phyloP scores from a whole-genome alignment of 169 alveolate genomes.

The Plasmodium cynomolgi region DNA sequence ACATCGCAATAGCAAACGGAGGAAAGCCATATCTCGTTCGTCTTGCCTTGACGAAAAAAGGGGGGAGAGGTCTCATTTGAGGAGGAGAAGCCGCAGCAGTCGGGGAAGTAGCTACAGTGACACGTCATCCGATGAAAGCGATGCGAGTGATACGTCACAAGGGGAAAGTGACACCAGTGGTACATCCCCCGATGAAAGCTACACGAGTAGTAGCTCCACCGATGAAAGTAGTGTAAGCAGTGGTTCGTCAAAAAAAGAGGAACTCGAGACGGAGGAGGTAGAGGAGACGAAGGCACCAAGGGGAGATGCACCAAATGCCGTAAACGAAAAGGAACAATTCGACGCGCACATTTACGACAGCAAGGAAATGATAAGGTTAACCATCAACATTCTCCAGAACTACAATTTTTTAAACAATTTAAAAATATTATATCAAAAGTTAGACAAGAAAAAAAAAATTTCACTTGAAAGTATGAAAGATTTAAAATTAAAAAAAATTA shows the following conservation, averaged over 20 bases:
- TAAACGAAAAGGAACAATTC: background rate
- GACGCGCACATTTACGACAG: constrained; percentile 73
- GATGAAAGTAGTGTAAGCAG: constrained; percentile 8
- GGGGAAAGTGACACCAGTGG: background rate
- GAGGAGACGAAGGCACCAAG: background rate
- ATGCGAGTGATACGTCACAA: background rate
- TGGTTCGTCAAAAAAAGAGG: background rate
- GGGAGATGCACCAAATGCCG: background rate
- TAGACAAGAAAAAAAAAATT: constrained; percentile 74
- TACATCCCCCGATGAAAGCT: background rate
- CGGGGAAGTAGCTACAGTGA: background rate
- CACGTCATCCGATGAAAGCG: background rate
- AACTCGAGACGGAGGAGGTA: background rate
- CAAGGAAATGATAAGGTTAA: constrained; percentile 74
- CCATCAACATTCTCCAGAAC: constrained; percentile 63
- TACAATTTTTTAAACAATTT: constrained; percentile 72
- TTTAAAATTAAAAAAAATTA: constrained; percentile 79
- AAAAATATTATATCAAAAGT: constrained; percentile 61
- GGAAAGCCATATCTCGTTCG: background rate
- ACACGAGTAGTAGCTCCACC: background rate
- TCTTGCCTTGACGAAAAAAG: background rate
- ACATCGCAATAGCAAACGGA: background rate
- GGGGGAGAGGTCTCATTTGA: background rate
- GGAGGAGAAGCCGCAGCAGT: background rate
- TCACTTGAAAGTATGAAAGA: constrained; percentile 76